Conservation (phyloP, 1,284 basidiomycete genomes). For the Puccinia coronata region DNA sequence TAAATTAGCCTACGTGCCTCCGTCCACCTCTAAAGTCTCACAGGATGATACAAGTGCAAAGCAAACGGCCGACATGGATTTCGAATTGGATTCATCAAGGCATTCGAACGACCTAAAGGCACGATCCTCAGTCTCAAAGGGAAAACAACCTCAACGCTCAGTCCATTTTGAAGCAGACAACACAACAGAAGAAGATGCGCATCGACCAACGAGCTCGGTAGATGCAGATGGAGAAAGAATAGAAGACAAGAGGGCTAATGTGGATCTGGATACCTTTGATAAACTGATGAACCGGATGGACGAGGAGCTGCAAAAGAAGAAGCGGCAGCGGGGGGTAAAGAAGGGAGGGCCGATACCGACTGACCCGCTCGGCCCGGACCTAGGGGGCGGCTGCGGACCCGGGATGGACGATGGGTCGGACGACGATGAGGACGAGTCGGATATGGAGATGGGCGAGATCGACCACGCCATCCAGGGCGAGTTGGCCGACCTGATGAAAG, state of each 20-base stretch:
- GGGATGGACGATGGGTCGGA: constrained; percentile 32
- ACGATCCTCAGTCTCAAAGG: not conserved
- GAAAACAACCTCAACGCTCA: constrained; percentile 8
- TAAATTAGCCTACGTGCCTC: constrained; percentile 25
- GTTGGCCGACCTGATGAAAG: constrained; percentile 68
- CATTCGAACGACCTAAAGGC: not conserved
- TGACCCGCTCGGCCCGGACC: not conserved
- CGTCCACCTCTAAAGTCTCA: constrained; percentile 15
- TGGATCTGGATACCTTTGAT: constrained; percentile 84
- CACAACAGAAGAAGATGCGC: not conserved
- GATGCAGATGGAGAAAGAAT: not conserved
- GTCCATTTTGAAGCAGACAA: constrained; percentile 17
- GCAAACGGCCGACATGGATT: constrained; percentile 29
- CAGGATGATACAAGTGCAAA: not conserved
- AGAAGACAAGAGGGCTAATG: constrained; percentile 51
- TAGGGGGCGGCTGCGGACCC: not conserved
- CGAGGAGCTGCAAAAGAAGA: constrained; percentile 67
- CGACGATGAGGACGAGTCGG: constrained; percentile 59
- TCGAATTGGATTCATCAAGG: constrained; percentile 33
- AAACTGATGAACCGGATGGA: constrained; percentile 94
- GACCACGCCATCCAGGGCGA: constrained; percentile 83
- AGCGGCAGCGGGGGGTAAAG: constrained; percentile 35
- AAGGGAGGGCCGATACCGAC: constrained; percentile 38
- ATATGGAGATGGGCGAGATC: constrained; percentile 66
- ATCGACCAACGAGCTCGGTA: not conserved